Conservation (phyloP, 2,329 filamentous ascomycete genomes). For the Arthrobotrys iridis region DNA sequence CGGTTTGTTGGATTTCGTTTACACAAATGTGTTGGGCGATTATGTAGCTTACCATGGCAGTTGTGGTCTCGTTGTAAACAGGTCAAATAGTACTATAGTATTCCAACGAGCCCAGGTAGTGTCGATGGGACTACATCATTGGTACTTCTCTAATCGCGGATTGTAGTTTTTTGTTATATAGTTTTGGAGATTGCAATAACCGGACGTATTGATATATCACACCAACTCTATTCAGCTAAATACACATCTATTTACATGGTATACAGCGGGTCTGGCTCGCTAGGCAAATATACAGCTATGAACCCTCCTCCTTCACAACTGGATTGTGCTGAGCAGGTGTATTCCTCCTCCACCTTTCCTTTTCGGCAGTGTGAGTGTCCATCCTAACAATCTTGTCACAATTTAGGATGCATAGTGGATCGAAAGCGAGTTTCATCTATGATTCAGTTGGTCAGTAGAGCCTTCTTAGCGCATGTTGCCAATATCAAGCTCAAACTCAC, state of each 20-base stretch:
- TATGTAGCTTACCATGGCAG: too few relatives aligned
- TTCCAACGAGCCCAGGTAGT: too few relatives aligned
- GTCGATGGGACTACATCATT: too few relatives aligned
- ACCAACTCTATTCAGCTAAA: background rate
- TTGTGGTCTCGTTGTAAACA: too few relatives aligned
- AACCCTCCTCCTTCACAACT: conserved; percentile 4
- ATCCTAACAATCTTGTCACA: conserved; percentile 75
- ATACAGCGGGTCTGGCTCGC: background rate
- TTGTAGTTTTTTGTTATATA: background rate
- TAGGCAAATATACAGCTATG: background rate
- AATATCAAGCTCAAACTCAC: conserved; percentile 62
- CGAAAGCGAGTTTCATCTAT: conserved; percentile 81
- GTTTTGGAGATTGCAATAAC: background rate
- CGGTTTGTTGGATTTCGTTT: too few relatives aligned
- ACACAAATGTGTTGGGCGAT: too few relatives aligned
- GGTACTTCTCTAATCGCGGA: too few relatives aligned
- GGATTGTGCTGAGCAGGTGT: conserved; percentile 35
- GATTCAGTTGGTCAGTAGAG: background rate
- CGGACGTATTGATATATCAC: background rate
- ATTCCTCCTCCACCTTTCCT: conserved; percentile 32
- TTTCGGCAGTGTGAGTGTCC: conserved; percentile 60
- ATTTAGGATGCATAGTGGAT: conserved; percentile 76
- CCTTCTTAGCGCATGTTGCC: conserved; percentile 1
- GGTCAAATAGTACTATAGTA: too few relatives aligned
- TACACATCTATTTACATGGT: conserved; percentile 13